Conservation (phyloP, 2,329 filamentous ascomycete genomes). For the Blastomyces parvus region DNA sequence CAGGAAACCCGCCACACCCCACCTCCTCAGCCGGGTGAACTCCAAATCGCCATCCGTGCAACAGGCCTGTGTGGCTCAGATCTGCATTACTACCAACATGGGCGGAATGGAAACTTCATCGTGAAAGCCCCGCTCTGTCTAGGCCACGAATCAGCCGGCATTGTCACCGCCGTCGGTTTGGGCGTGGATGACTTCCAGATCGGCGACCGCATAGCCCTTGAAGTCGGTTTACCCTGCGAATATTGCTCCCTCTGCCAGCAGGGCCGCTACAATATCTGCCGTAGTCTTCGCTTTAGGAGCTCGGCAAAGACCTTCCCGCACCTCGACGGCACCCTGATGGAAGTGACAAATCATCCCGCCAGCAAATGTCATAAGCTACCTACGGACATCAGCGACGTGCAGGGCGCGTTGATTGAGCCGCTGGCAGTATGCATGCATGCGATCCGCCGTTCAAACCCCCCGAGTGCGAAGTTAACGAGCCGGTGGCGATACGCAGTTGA, state of each 20-base stretch:
- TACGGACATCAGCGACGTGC: conserved; percentile 42
- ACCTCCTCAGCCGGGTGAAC: conserved; percentile 43
- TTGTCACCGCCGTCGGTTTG: conserved; percentile 59
- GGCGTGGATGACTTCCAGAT: conserved; percentile 42
- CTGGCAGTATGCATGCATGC: conserved; percentile 53
- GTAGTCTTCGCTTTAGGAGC: conserved; percentile 48
- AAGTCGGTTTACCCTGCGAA: conserved; percentile 81
- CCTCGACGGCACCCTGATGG: conserved; percentile 55
- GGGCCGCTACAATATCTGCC: conserved; percentile 55
- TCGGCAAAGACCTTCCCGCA: conserved; percentile 53
- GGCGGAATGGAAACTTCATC: conserved; percentile 77
- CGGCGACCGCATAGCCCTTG: conserved; percentile 83
- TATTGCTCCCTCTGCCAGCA: conserved; percentile 46
- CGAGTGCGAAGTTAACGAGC: conserved; percentile 26
- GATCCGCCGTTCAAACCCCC: conserved; percentile 45
- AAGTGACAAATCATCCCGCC: conserved; percentile 52
- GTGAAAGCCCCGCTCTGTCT: conserved; percentile 74
- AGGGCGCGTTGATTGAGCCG: conserved; percentile 52
- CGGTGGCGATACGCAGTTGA: conserved; percentile 33
- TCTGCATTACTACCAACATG: conserved; percentile 78
- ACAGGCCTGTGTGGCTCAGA: conserved; percentile 65
- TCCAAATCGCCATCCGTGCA: conserved; percentile 55
- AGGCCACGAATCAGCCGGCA: conserved; percentile 67
- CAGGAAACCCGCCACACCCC: conserved; percentile 46
- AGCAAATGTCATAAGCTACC: conserved; percentile 52